A percentile compares a stretch with the other conserved stretches of the same genome.
Evolutionary conservation across 2,329 filamentous ascomycete species (phyloP).

Genomic region (Neocucurbitaria cava): DNA sequence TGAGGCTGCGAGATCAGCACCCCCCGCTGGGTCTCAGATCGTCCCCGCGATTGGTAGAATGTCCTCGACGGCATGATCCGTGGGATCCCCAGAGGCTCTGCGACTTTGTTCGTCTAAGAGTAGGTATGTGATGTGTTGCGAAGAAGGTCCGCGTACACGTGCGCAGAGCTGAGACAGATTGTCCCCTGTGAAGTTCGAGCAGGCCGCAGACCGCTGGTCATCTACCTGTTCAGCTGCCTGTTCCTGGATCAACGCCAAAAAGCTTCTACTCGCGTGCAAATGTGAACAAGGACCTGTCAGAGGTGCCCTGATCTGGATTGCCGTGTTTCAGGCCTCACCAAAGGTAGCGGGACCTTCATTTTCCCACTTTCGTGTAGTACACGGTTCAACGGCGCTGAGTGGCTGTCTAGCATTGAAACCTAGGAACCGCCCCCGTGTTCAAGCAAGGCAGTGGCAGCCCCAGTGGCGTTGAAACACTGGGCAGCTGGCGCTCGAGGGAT

Average conservation of each 20-base stretch:
- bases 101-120: conserved; percentile 31
- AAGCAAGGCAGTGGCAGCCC: conserved; percentile 30
- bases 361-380: conserved; percentile 12
- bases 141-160: conserved; percentile 22
- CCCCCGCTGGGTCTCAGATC: conserved; percentile 11
- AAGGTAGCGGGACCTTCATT: conserved; percentile 19
- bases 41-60: conserved; percentile 12
- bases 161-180: conserved; percentile 36
- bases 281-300: conserved; percentile 4
- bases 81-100: conserved; percentile 33
- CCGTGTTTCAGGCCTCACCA: conserved; percentile 17
- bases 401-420: conserved; percentile 20
- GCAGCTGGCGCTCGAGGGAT: conserved; percentile 14
- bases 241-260: not conserved
- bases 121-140: conserved; percentile 29
- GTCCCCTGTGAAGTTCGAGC: not conserved
- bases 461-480: conserved; percentile 35
- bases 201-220: not conserved
- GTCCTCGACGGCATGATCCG: conserved; percentile 23
- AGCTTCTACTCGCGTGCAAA: conserved; percentile 14
- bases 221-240: conserved; percentile 6
- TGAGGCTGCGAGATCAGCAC: conserved; percentile 19
- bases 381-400: conserved; percentile 15
- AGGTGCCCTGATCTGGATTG: conserved; percentile 6
- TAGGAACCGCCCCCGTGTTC: conserved; percentile 26